A percentile compares a stretch with the other conserved stretches of the same genome.
These are phyloP conservation scores for Drosera spatulata DNA, from an alignment of 179 eudicot species.

Conservation along the genomic window DNA sequence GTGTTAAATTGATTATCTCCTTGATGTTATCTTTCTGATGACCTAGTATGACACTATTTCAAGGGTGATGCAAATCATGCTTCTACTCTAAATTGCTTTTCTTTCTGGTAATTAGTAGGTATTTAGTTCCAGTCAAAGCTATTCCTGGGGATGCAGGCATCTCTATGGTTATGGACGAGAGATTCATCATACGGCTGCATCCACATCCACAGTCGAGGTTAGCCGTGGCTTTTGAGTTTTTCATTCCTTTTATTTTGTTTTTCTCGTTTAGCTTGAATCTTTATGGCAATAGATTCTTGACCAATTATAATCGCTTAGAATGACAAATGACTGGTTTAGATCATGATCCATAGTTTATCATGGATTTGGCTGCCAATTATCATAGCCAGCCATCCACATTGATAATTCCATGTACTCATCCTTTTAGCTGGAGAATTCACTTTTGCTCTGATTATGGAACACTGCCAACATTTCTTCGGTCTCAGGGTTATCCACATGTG, in stretches of 20 bases:
- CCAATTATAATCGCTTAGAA: background rate
- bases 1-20: too few species aligned
- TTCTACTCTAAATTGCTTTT: conserved; percentile 3
- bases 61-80: too few species aligned
- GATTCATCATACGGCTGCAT: conserved; percentile 43
- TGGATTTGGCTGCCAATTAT: too few species aligned
- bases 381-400: too few species aligned
- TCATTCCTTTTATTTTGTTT: conserved; percentile 1
- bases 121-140: conserved; percentile 37
- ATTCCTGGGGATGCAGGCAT: conserved; percentile 24
- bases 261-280: background rate
- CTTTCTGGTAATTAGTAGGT: conserved; percentile 62
- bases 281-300: background rate
- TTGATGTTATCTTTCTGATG: too few species aligned
- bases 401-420: too few species aligned
- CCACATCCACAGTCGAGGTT: conserved; percentile 49
- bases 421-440: too few species aligned
- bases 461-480: background rate
- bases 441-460: too few species aligned
- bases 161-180: conserved; percentile 34
- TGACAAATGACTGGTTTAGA: too few species aligned
- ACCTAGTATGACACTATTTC: too few species aligned
- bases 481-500: background rate
- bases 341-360: too few species aligned
- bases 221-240: conserved; percentile 13